These are phyloP conservation scores for Pseudozyma hubeiensis DNA, from an alignment of 1,284 basidiomycete species.

Conservation along the genomic window DNA sequence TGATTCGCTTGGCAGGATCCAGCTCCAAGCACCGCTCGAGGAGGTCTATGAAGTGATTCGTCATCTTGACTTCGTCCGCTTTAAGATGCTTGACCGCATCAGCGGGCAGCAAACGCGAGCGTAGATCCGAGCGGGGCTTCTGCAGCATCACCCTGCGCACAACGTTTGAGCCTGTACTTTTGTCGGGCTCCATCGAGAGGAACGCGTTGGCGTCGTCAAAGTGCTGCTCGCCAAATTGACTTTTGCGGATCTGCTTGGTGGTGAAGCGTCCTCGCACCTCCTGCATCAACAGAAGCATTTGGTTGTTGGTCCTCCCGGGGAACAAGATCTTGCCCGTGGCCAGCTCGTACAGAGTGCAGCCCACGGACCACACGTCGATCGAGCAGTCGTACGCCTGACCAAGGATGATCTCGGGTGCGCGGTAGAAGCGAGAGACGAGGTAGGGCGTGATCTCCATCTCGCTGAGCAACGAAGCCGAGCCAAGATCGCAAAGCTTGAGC, in stretches of 20 bases:
- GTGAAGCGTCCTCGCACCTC: slow-evolving; percentile 95
- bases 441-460: slow-evolving; percentile 99
- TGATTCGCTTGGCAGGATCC: slow-evolving; percentile 88
- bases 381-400: slow-evolving; percentile 93
- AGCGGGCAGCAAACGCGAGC: slow-evolving; percentile 83
- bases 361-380: slow-evolving; percentile 96
- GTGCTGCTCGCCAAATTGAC: slow-evolving; percentile 88
- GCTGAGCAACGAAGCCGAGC: slow-evolving; percentile 90
- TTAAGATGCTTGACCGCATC: slow-evolving; percentile 78
- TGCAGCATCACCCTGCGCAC: slow-evolving; percentile 83
- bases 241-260: slow-evolving; percentile 91
- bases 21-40: slow-evolving; percentile 90
- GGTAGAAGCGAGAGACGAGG: slow-evolving; percentile 96
- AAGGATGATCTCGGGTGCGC: slow-evolving; percentile 98
- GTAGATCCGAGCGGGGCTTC: slow-evolving; percentile 85
- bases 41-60: slow-evolving; percentile 88
- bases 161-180: slow-evolving; percentile 73
- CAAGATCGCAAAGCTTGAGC: slow-evolving; percentile 94
- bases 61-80: slow-evolving; percentile 86
- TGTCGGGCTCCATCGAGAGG: slow-evolving; percentile 58
- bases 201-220: slow-evolving; percentile 84
- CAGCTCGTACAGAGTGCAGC: slow-evolving; percentile 96
- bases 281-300: slow-evolving; percentile 84
- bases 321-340: slow-evolving; percentile 99
- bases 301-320: slow-evolving; percentile 95